Evolutionary conservation across 345 rosid genomes (phyloP), one percentile per base, ranked within the genome.

Genomic region (Aegle marmelos): DNA sequence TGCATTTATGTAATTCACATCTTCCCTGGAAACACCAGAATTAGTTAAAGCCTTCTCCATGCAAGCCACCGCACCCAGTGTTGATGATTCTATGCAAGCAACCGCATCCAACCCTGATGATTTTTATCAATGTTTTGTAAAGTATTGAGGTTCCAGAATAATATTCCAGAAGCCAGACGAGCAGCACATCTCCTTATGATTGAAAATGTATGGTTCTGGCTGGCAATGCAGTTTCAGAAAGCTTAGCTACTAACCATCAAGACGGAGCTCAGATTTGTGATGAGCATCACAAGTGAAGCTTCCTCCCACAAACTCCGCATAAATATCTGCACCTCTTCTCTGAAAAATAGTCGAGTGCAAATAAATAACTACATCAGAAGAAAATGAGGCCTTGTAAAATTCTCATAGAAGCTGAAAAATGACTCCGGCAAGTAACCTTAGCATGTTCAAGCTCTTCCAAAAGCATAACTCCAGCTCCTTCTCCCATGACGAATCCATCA

Each of bases 401-500:
- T 4, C 67, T 30, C 16, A 19, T 36, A 3, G 0, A 66, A 66
- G 1, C 7, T 27, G 45, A 66, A 19, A 64, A 34, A 71, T 71
- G 41, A 53, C 21, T 54, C 27, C 17, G 22, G 41, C 50, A 27
- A 7, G 21, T 65, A 9, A 89, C 92, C 88, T 89, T 86, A 58
- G 92, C 90, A 86, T 89, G 90, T 73, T 87, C 88, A 58, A 87
- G 68, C 75, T 89, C 92, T 81, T 89, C 92, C 70, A 89, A 74
- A 72, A 89, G 88, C 72, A 89, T 76, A 82, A 89, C 89, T 21
- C 92, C 92, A 36, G 89, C 89, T 83, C 92, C 90, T 83, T 89
- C 91, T 33, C 92, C 90, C 87, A 89, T 83, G 24, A 89, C 89
- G 70, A 89, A 86, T 80, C 90, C 91, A 80, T 89, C 89, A 19